These are phyloP conservation scores for Termitomyces bulborhizus DNA, from an alignment of 768 basidiomycete genomes.

Conservation along the genomic window DNA sequence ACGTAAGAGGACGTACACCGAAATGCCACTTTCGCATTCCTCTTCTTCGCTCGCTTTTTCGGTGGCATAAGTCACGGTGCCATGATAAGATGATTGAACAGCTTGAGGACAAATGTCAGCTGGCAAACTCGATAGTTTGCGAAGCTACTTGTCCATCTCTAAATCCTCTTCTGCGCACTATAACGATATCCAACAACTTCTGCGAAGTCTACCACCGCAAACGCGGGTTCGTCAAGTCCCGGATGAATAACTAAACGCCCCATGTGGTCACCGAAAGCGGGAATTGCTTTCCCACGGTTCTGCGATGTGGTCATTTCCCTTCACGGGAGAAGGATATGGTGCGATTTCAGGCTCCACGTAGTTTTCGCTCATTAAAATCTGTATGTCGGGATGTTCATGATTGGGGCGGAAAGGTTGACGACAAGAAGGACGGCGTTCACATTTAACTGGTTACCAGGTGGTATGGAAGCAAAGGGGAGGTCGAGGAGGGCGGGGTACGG, in stretches of 20 bases:
- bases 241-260: conserved; percentile 86
- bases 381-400: too few relatives aligned
- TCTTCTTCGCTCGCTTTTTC: conserved; percentile 54
- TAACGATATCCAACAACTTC: conserved; percentile 35
- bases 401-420: too few relatives aligned
- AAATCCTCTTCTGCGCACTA: conserved; percentile 51
- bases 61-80: conserved; percentile 72
- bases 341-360: conserved; percentile 46
- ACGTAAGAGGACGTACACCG: conserved; percentile 44
- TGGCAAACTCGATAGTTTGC: not conserved
- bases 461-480: too few relatives aligned
- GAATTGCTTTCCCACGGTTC: conserved; percentile 75
- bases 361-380: conserved; percentile 29
- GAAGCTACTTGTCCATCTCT: conserved; percentile 57
- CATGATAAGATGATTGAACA: conserved; percentile 78
- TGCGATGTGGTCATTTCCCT: conserved; percentile 58
- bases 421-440: too few relatives aligned
- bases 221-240: conserved; percentile 50
- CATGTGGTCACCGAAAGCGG: conserved; percentile 63
- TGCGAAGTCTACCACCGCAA: conserved; percentile 67
- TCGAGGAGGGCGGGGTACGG: too few relatives aligned
- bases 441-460: too few relatives aligned
- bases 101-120: conserved; percentile 32
- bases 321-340: conserved; percentile 47
- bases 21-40: conserved; percentile 54